Evolutionary conservation across 1,139 yeast species (phyloP), one percentile per base, ranked within the genome.

Genomic region (Geotrichum restrictum): DNA sequence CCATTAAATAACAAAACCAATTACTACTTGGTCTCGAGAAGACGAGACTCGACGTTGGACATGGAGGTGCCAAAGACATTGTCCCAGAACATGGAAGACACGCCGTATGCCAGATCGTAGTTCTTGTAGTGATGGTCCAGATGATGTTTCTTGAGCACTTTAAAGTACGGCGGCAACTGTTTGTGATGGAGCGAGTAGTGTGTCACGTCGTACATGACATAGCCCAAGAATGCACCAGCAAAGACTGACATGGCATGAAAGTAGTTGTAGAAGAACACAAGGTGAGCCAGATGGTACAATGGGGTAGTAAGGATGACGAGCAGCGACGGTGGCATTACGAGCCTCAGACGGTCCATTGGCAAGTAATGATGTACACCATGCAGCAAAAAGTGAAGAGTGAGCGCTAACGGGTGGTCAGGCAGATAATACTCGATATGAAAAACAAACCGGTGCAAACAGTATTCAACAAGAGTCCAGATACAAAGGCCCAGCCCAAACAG

Each of bases 321-420:
- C 64, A 93, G 74, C 0, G 97, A 76, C 46, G 99, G 99, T 3
- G 99, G 99, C 84, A 93, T 84, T 44, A 93, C 99, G 66, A 93
- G 79, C 67, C 99, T 82, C 69, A 82, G 76, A 55, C 81, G 80
- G 73, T 93, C 99, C 98, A 94, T 93, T 57, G 99, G 99, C 62
- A 93, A 77, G 70, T 88, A 93, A 69, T 93, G 99, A 68, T 93
- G 99, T 53, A 91, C 85, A 51, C 99, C 99, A 64, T 93, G 99
- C 60, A 91, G 75, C 59, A 89, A 70, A 76, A 93, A 93, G 70
- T 93, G 99, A 45, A 88, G 61, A 1, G 95, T 81, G 64, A 85
- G 83, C 18, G 87, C 86, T 33, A 79, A 55, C 48, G 82, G 84
- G 69, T 85, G 80, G 60, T 88, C 87, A 11, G 99, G 99, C 59